Conservation (phyloP, 1,139 yeast genomes). For the Geotrichum reessii region DNA sequence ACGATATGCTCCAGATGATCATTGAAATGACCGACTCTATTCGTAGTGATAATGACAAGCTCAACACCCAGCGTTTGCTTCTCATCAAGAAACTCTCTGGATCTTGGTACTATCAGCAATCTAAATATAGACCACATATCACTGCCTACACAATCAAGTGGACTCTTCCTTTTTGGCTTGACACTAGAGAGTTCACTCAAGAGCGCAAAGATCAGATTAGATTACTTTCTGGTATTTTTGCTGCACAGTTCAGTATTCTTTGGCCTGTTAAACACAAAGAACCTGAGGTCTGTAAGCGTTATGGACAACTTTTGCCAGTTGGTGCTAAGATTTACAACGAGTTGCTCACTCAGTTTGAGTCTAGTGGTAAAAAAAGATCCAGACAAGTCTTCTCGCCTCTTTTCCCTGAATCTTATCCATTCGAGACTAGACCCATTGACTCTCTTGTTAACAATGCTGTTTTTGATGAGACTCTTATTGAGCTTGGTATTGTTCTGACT, state of each 20-base stretch:
- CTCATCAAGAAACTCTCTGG: constrained; percentile 55
- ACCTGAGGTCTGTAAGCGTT: constrained; percentile 30
- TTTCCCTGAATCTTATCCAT: constrained; percentile 67
- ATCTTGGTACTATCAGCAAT: constrained; percentile 42
- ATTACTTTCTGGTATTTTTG: constrained; percentile 32
- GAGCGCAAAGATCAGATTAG: constrained; percentile 31
- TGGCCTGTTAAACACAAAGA: constrained; percentile 33
- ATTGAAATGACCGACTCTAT: constrained; percentile 31
- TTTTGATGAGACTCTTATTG: constrained; percentile 68
- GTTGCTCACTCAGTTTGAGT: constrained; percentile 27
- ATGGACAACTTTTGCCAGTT: constrained; percentile 33
- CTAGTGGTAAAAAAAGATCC: constrained; percentile 12
- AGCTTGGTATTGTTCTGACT: constrained; percentile 47
- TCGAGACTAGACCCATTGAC: constrained; percentile 61
- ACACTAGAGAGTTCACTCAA: constrained; percentile 26
- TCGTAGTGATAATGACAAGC: constrained; percentile 36
- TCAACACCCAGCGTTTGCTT: constrained; percentile 53
- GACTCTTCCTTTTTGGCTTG: constrained; percentile 40
- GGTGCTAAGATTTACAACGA: constrained; percentile 32
- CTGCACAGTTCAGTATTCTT: constrained; percentile 31
- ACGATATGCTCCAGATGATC: constrained; percentile 28
- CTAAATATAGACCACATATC: constrained; percentile 42
- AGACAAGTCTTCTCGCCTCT: constrained; percentile 37
- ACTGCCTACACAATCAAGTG: constrained; percentile 52
- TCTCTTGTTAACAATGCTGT: constrained; percentile 67